These are phyloP conservation scores for Leishmania turanica DNA, from an alignment of 208 protist genomes.

Conservation along the genomic window DNA sequence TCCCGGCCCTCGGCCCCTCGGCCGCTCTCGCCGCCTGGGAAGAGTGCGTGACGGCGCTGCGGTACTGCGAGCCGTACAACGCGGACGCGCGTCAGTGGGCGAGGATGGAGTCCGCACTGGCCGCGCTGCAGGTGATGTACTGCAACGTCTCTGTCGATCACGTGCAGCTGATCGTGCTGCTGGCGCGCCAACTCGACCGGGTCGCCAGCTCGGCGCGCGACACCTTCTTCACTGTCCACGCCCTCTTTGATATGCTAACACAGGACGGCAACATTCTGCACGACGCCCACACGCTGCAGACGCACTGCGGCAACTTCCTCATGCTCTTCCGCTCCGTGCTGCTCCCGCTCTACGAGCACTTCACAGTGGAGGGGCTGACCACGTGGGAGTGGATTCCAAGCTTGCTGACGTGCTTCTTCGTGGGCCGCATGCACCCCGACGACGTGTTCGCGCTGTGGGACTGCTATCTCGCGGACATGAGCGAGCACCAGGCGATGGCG, in stretches of 20 bases:
- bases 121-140: conserved; percentile 65
- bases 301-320: conserved; percentile 76
- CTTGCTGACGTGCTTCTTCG: conserved; percentile 69
- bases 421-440: conserved; percentile 65
- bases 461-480: conserved; percentile 69
- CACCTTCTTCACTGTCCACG: conserved; percentile 65
- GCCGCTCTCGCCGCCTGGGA: conserved; percentile 34
- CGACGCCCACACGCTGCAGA: conserved; percentile 55
- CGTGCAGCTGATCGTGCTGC: conserved; percentile 47
- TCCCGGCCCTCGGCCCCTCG: background rate
- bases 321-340: conserved; percentile 77
- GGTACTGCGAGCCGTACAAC: conserved; percentile 32
- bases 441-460: conserved; percentile 86
- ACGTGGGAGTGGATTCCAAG: conserved; percentile 78
- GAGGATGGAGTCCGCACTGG: conserved; percentile 49
- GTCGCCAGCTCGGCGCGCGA: conserved; percentile 55
- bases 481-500: conserved; percentile 46
- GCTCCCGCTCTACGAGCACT: conserved; percentile 78
- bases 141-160: conserved; percentile 55
- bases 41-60: conserved; percentile 24
- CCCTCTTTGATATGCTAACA: conserved; percentile 54
- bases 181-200: conserved; percentile 62
- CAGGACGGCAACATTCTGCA: conserved; percentile 77
- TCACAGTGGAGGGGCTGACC: conserved; percentile 64
- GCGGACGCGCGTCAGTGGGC: conserved; percentile 33